A percentile compares a stretch with the other conserved stretches of the same genome.
These are phyloP conservation scores for Xylaria sp. DNA, from an alignment of 2,329 filamentous ascomycete species.

Conservation along the genomic window DNA sequence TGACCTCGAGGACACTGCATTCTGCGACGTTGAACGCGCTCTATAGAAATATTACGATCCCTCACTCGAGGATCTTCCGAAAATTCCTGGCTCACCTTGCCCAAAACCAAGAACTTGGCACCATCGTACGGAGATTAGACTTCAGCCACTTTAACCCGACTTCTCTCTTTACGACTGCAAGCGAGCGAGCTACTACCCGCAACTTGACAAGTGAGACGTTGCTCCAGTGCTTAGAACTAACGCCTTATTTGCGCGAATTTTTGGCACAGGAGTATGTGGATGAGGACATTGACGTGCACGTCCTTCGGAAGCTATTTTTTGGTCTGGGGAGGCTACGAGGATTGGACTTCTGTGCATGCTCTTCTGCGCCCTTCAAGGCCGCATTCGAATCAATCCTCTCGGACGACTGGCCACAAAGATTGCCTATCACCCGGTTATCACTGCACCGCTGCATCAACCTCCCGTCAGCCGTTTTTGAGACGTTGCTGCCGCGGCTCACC, in stretches of 20 bases:
- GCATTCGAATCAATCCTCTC: constrained; percentile 69
- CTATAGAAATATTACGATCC: constrained; percentile 83
- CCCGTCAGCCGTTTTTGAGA: constrained; percentile 73
- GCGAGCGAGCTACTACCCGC: constrained; percentile 78
- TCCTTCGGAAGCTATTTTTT: constrained; percentile 77
- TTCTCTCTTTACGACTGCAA: constrained; percentile 78
- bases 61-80: constrained; percentile 84
- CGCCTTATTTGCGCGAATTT: constrained; percentile 80
- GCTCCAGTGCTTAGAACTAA: constrained; percentile 75
- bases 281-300: constrained; percentile 74
- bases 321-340: constrained; percentile 72
- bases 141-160: constrained; percentile 89
- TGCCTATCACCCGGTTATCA: constrained; percentile 74
- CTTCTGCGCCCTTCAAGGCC: constrained; percentile 73
- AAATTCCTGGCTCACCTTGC: constrained; percentile 79
- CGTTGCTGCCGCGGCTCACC: constrained; percentile 75
- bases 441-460: constrained; percentile 83
- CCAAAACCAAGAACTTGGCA: constrained; percentile 74
- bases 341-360: constrained; percentile 82
- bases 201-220: constrained; percentile 82
- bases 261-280: constrained; percentile 84
- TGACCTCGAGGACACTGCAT: constrained; percentile 81
- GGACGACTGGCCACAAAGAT: constrained; percentile 62
- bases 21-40: constrained; percentile 78
- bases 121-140: constrained; percentile 81